Evolutionary conservation across 345 rosid species (phyloP).

Genomic region (Aquilaria yunnanensis): DNA sequence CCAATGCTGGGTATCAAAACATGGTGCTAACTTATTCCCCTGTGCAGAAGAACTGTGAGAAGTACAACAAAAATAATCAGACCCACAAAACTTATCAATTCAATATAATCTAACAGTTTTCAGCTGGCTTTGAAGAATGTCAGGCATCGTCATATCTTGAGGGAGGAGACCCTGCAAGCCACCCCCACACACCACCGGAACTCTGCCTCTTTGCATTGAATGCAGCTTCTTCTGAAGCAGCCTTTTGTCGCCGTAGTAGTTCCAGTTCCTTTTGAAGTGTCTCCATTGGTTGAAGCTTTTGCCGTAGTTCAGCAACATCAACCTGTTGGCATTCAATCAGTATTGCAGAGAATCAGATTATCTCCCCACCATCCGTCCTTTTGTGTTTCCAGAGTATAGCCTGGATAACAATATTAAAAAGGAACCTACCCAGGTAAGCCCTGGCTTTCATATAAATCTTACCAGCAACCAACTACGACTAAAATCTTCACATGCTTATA

Average conservation of each 20-base stretch:
- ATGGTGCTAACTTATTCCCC: slow-evolving; percentile 17
- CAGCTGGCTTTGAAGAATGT: slow-evolving; percentile 10
- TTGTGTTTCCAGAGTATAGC: too few species aligned
- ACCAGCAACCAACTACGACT: background rate
- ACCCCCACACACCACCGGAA: slow-evolving; percentile 95
- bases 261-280: slow-evolving; percentile 84
- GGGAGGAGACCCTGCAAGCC: slow-evolving; percentile 85
- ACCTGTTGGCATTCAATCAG: slow-evolving; percentile 47
- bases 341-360: slow-evolving; percentile 1
- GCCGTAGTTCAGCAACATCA: slow-evolving; percentile 92
- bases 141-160: slow-evolving; percentile 24
- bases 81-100: slow-evolving; percentile 15
- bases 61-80: slow-evolving; percentile 1
- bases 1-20: background rate
- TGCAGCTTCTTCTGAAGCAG: slow-evolving; percentile 92
- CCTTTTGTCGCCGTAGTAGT: slow-evolving; percentile 90
- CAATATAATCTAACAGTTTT: slow-evolving; percentile 11
- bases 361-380: background rate
- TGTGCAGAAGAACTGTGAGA: slow-evolving; percentile 12
- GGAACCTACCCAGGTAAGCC: too few species aligned
- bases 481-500: too few species aligned
- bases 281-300: slow-evolving; percentile 87
- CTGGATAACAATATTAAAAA: too few species aligned
- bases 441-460: slow-evolving; percentile 1
- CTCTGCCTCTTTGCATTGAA: slow-evolving; percentile 63